Evolutionary conservation across 495 filamentous ascomycete genomes (phyloP), one percentile per base, ranked within the genome.

Genomic region (Podospora australis): DNA sequence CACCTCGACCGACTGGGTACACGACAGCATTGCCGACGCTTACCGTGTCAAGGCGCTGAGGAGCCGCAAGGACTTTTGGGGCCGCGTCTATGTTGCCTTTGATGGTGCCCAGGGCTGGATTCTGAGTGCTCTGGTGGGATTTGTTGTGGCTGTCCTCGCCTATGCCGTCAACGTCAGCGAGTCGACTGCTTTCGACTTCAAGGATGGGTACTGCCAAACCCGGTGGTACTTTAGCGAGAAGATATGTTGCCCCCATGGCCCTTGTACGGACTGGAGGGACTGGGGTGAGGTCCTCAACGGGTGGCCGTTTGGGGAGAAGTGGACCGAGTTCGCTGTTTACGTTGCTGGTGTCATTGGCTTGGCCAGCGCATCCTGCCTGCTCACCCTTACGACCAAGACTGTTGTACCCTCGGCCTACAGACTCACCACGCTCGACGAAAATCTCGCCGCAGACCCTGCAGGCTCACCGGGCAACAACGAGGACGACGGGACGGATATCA

Each of bases 1-100:
- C 66, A 96, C 91, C 5, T 95, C 87, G 8, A 97, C 91, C 56
- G 92, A 98, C 65, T 97, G 91, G 92, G 92, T 98, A 6, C 90
- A 95, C 60, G 92, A 98, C 58, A 92, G 87, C 63, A 96, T 97
- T 53, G 90, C 90, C 58, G 92, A 98, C 66, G 88, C 89, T 35
- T 86, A 84, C 45, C 84, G 92, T 36, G 80, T 94, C 29, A 94
- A 90, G 55, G 81, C 81, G 39, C 75, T 97, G 22, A 78, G 88
- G 36, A 80, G 75, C 52, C 75, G 90, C 5, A 95, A 87, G 66
- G 92, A 91, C 63, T 72, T 94, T 39, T 83, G 86, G 48, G 92
- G 90, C 5, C 82, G 87, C 32, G 55, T 95, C 19, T 66, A 80
- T 29, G 79, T 85, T 2, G 77, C 83, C 69, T 85, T 94, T 45